phyloP scores from a whole-genome alignment of 257 asterid genomes.

The Primulina huaijiensis region DNA sequence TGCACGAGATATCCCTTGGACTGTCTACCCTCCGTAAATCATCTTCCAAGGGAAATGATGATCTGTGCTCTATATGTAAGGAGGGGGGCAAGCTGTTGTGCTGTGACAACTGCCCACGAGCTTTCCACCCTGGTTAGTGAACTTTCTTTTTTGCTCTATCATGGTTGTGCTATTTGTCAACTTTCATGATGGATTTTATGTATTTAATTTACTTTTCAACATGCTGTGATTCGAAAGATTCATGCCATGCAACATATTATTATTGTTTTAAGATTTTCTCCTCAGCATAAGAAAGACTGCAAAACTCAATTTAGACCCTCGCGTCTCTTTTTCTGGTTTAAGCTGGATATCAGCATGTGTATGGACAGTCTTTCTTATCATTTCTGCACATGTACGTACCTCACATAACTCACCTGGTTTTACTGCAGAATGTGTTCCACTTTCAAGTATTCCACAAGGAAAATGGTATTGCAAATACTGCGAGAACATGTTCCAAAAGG shows the following conservation, averaged over 20 bases:
- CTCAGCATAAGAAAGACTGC: not conserved
- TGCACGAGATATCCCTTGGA: constrained; percentile 66
- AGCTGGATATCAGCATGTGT: not conserved
- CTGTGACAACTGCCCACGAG: constrained; percentile 88
- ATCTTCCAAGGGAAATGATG: constrained; percentile 72
- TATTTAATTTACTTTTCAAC: not conserved
- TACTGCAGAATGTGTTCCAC: constrained; percentile 63
- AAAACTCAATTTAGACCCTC: not conserved
- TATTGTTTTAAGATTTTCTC: constrained; percentile 4
- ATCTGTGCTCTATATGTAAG: constrained; percentile 75
- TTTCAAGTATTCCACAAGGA: constrained; percentile 54
- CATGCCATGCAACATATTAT: not conserved
- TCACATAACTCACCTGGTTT: constrained; percentile 18
- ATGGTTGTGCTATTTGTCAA: not conserved
- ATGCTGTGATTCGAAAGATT: not conserved
- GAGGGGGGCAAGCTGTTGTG: constrained; percentile 77
- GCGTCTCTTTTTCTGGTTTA: constrained; percentile 7
- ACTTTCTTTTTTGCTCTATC: not conserved
- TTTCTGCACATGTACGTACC: constrained; percentile 15
- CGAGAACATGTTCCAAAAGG: constrained; percentile 52
- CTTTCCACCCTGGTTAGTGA: constrained; percentile 70
- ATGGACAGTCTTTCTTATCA: not conserved
- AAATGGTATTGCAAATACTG: constrained; percentile 79
- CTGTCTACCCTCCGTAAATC: constrained; percentile 43
- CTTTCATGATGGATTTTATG: not conserved